Base-by-base conservation (phyloP, 805 yeast species). In the Pichia nakasei region DNA sequence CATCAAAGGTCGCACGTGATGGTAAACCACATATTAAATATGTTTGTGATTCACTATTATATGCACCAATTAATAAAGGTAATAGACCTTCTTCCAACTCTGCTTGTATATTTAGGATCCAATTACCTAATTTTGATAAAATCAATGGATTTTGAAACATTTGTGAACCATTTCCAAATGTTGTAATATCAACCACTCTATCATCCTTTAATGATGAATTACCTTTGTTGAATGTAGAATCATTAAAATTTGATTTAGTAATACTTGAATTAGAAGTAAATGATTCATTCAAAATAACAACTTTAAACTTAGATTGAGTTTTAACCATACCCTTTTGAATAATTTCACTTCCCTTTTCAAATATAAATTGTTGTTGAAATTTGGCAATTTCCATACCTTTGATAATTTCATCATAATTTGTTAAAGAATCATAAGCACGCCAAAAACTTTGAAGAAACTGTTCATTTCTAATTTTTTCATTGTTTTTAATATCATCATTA, bases 1-100 rank as follows among this genome's bases (percentile, higher is more conserved):
- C 37, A 60, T 66, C 21, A 91, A 86, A 52, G 79, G 82, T 53
- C 4, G 43, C 41, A 19, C 85, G 76, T 3, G 96, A 93, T 0
- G 95, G 89, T 44, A 89, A 64, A 0, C 97, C 98, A 32, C 93
- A 80, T 0, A 91, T 96, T 38, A 91, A 64, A 58, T 85, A 91
- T 0, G 93, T 84, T 48, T 82, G 84, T 4, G 85, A 76, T 12
- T 69, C 66, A 33, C 73, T 76, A 59, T 89, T 88, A 44, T 86
- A 70, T 35, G 93, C 75, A 0, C 97, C 97, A 27, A 93, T 72
- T 2, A 91, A 93, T 52, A 91, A 65, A 2, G 98, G 97, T 42
- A 84, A 65, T 35, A 84, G 64, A 20, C 73, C 73, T 44, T 68
- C 68, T 49, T 84, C 89, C 17, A 82, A 65, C 57, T 88, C 96